Evolutionary conservation across 2,329 filamentous ascomycete species (phyloP), one percentile per base, ranked within the genome.

Genomic region (Coleophoma eucalyptorum): DNA sequence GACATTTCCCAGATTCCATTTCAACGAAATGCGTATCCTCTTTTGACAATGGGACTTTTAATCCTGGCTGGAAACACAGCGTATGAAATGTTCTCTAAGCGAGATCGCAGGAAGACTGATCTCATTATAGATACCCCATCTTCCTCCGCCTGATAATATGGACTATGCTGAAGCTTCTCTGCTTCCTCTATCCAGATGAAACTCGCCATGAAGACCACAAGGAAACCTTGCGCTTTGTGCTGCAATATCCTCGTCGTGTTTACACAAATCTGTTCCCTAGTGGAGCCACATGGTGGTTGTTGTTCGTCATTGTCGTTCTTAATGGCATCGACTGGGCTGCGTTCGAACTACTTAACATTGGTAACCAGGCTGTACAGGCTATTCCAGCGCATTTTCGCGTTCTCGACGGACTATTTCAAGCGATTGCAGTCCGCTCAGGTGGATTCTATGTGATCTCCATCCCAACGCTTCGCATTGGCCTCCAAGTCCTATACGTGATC

Each of bases 361-460:
- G 80, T 1, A 86, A 87, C 56, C 67, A 75, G 1, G 71, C 72
- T 2, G 71, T 87, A 1, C 71, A 78, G 31, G 61, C 63, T 4
- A 74, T 86, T 13, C 76, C 80, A 0, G 60, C 71, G 0, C 74
- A 75, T 0, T 76, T 77, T 15, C 76, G 83, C 1, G 70, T 84
- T 4, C 69, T 88, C 19, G 83, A 84, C 56, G 84, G 84, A 0
- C 69, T 87, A 3, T 89, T 88, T 59, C 81, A 86, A 61, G 80
- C 80, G 2, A 62, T 82, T 71, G 81, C 82, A 49, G 80, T 87
- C 5, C 78, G 85, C 6, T 81, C 81, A 8, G 82, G 81, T 15
- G 85, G 84, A 0, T 86, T 87, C 57, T 84, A 85, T 46, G 78
- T 87, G 19, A 79, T 87, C 31, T 72, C 75, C 1, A 83, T 88